These are phyloP conservation scores for Tylopilus rubrobrunneus DNA, from an alignment of 768 basidiomycete species.

Conservation along the genomic window DNA sequence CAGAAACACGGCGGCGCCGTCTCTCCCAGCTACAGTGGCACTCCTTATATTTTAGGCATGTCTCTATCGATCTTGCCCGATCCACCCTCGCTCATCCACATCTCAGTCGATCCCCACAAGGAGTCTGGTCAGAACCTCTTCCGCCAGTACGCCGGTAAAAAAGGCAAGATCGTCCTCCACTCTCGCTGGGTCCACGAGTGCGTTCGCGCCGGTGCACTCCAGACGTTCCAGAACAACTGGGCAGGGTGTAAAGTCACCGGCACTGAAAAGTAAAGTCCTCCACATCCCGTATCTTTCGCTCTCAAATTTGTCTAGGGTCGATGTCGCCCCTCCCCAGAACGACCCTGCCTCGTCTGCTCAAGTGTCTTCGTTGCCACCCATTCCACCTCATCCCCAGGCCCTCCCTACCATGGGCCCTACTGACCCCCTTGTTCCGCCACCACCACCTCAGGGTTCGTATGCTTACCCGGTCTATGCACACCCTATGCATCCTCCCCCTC, in stretches of 20 bases:
- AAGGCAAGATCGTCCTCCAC: slow-evolving; percentile 72
- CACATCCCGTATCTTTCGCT: background rate
- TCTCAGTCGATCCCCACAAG: slow-evolving; percentile 71
- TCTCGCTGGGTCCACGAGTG: slow-evolving; percentile 78
- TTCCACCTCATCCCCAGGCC: slow-evolving; percentile 26
- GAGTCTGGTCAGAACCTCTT: slow-evolving; percentile 78
- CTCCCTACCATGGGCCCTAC: slow-evolving; percentile 27
- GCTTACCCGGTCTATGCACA: slow-evolving; percentile 38
- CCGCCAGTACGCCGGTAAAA: slow-evolving; percentile 75
- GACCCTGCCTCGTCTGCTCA: slow-evolving; percentile 26
- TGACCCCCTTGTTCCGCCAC: slow-evolving; percentile 28
- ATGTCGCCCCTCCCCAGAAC: slow-evolving; percentile 17
- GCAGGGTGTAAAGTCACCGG: slow-evolving; percentile 80
- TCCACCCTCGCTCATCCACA: slow-evolving; percentile 2
- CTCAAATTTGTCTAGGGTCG: slow-evolving; percentile 20
- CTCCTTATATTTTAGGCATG: slow-evolving; percentile 76
- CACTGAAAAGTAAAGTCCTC: slow-evolving; percentile 53
- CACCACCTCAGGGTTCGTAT: slow-evolving; percentile 28
- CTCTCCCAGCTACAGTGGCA: slow-evolving; percentile 72
- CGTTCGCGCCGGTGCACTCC: slow-evolving; percentile 60
- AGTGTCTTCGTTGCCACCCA: slow-evolving; percentile 22
- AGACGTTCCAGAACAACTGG: slow-evolving; percentile 75
- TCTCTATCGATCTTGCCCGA: slow-evolving; percentile 10
- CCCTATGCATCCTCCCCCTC: slow-evolving; percentile 35
- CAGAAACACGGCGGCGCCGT: slow-evolving; percentile 79